Base-by-base conservation (phyloP, 139 green algal species). In the Chlorella sorokiniana region DNA sequence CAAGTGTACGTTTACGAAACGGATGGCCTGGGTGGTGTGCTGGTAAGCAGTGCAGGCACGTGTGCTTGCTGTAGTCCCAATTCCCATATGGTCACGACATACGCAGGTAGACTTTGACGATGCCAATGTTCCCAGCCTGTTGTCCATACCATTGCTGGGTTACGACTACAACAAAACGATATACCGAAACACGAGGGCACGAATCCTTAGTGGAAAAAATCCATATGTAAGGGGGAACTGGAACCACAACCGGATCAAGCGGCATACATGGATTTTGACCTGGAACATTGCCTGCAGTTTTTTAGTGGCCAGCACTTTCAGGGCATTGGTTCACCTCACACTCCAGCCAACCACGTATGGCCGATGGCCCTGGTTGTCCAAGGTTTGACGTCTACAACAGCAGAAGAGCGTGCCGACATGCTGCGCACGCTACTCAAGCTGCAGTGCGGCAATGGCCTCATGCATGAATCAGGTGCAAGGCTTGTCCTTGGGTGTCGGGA, bases 101-200 rank as follows among this genome's bases (percentile, higher is more conserved):
- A 44, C 45, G 20, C 42, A 64, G 70, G 35, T 48, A 41, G 82
- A 89, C 62, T 89, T 89, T 76, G 90, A 94, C 64, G 90, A 94
- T 80, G 89, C 90, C 56, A 94, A 94, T 69, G 52, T 94, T 63
- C 90, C 90, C 20, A 90, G 82, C 9, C 81, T 94, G 52, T 81
- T 94, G 73, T 87, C 90, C 38, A 81, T 92, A 25, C 90, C 90
- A 4, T 63, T 94, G 68, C 76, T 94, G 64, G 90, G 90, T 5
- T 94, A 89, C 1, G 33, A 78, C 22, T 90, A 84, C 63, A 84
- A 93, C 44, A 33, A 20, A 0, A 16, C 67, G 27, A 54, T 91
- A 0, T 92, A 89, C 59, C 16, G 29, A 1, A 35, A 40, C 31
- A 93, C 89, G 0, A 64, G 81, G 16, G 23, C 20, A 22, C 83